These are phyloP conservation scores for Magnaporthiopsis rhizophila DNA, from an alignment of 2,329 filamentous ascomycete species.

Conservation along the genomic window DNA sequence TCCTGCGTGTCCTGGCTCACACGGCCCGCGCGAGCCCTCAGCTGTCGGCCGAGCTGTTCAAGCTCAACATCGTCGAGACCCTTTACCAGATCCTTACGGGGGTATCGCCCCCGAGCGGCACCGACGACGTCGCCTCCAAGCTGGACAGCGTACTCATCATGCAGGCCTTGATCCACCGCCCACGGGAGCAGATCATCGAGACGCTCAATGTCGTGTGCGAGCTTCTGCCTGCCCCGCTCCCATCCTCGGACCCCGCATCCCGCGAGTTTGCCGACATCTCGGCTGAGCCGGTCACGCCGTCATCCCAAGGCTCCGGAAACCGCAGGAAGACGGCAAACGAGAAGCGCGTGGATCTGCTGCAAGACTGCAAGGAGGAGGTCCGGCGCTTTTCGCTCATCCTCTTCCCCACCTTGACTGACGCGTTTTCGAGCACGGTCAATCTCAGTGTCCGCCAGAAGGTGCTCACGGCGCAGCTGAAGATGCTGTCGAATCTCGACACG, in stretches of 20 bases:
- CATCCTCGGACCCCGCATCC: constrained; percentile 35
- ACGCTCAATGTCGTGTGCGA: constrained; percentile 97
- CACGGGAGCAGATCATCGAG: constrained; percentile 92
- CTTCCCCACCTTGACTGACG: constrained; percentile 90
- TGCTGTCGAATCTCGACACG: constrained; percentile 90
- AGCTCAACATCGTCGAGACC: constrained; percentile 95
- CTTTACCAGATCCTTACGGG: constrained; percentile 95
- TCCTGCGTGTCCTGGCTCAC: constrained; percentile 84
- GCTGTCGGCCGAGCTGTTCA: constrained; percentile 83
- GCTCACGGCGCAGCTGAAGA: constrained; percentile 90
- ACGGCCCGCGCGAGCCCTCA: constrained; percentile 81
- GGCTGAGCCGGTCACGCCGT: constrained; percentile 4
- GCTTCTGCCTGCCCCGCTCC: constrained; percentile 68
- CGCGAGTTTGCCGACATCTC: constrained; percentile 36
- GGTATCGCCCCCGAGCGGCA: constrained; percentile 78
- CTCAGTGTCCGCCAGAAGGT: constrained; percentile 92
- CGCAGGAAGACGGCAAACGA: constrained; percentile 50
- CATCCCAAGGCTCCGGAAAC: constrained; percentile 3
- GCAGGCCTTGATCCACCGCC: constrained; percentile 94
- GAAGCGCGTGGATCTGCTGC: constrained; percentile 72
- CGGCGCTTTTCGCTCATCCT: constrained; percentile 89
- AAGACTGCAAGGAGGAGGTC: constrained; percentile 77
- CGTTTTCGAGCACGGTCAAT: constrained; percentile 96
- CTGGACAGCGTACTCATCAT: constrained; percentile 97
- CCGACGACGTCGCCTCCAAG: constrained; percentile 71